Base-by-base conservation (phyloP, 306 rosid species). In the Benincasa hispida region DNA sequence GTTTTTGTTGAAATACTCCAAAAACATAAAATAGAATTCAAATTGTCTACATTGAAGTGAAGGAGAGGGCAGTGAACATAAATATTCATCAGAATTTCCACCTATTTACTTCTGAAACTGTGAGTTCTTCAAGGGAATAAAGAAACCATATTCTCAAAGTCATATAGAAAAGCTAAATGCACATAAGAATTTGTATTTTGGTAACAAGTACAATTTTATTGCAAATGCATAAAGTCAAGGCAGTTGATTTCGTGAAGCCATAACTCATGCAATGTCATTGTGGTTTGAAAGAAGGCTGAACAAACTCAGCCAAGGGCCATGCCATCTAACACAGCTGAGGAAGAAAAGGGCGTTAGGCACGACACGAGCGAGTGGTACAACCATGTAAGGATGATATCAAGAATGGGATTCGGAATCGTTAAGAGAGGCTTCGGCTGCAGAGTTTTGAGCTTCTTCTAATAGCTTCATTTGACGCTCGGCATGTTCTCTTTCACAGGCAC, bases 401-500 rank as follows among this genome's bases (percentile, higher is more conserved):
- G 97, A 87, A 75, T 88, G 82, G 13, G 78, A 59, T 63, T 78
- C 11, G 28, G 83, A 79, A 6, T 53, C 11, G 57, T 76, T 85
- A 39, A 77, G 79, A 15, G 81, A 83, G 63, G 83, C 75, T 56
- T 85, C 84, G 19, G 82, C 51, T 62, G 87, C 83, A 76, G 90
- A 69, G 76, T 48, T 86, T 80, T 89, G 96, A 12, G 55, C 21
- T 50, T 81, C 93, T 83, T 91, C 96, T 77, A 87, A 83, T 19
- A 91, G 85, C 91, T 90, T 80, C 85, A 83, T 87, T 81, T 94
- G 97, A 85, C 91, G 89, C 81, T 94, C 97, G 0, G 96, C 96
- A 13, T 91, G 97, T 81, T 91, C 98, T 82, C 96, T 86, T 85
- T 94, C 97, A 19, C 97, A 91, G 8, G 87, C 88, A 25, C 80